Base-by-base conservation (phyloP, 768 basidiomycete genomes). In the Phanerochaete sordida region DNA sequence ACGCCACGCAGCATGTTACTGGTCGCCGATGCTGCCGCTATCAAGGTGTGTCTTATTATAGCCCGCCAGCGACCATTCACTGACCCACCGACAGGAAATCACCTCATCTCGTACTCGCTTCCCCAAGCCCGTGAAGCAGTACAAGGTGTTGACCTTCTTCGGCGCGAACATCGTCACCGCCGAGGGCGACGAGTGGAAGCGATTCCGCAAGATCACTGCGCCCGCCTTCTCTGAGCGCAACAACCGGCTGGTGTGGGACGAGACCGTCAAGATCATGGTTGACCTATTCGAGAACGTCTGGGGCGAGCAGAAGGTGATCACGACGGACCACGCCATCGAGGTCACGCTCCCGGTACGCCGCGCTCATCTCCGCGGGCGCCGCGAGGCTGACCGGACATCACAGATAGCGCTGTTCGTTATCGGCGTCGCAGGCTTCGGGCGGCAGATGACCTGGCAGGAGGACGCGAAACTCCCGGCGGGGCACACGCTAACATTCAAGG, bases 141-240 rank as follows among this genome's bases (percentile, higher is more conserved):
- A 88, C 61, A 61, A 44, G 0, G 64, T 73, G 13, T 69, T 88
- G n/a, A 58, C 70, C 0, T 75, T 84, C 56, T 88, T 81, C 66
- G 87, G 87, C 3, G 66, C 66, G 12, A 90, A 89, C 62, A 83
- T 88, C 46, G 79, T 89, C 21, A 79, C 78, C 1, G 82, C 84
- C 0, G 87, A 88, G 63, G 83, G 81, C n/a, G 81, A 83, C 3
- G 77, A 83, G 60, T 89, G 86, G 86, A 86, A 86, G 69, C 79
- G 79, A 33, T 85, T 85, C 62, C 72, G 85, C 53, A 85, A 83
- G 68, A 79, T 88, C 45, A 74, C 80, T 21, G 84, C 83, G 0
- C 85, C 86, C n/a, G 81, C 84, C 0, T 88, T 88, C 68, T 83
- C 83, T 4, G 85, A 64, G 68, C 84, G 84, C 57, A 77, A 77